Percentiles rank a stretch among this genome's conserved stretches.
Evolutionary conservation across 2,329 filamentous ascomycete species (phyloP).

Genomic region (Alternaria arbusti): DNA sequence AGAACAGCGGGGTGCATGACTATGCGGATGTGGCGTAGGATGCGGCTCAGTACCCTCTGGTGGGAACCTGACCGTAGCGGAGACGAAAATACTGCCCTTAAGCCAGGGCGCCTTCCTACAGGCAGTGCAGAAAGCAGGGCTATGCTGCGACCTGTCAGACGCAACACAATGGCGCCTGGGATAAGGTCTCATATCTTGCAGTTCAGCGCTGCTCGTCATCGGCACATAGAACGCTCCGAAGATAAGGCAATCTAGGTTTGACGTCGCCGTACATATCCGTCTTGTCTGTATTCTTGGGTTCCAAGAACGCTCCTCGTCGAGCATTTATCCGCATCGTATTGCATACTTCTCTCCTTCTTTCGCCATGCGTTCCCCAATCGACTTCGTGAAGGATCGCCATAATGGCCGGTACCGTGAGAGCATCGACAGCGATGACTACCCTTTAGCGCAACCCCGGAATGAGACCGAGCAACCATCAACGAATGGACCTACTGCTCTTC

Average conservation of each 20-base stretch:
- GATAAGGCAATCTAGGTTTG: constrained; percentile 18
- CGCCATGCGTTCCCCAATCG: constrained; percentile 31
- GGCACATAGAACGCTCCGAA: constrained; percentile 22
- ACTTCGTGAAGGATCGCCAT: constrained; percentile 30
- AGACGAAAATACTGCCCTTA: constrained; percentile 23
- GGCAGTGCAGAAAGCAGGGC: constrained; percentile 9
- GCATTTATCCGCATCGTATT: background rate
- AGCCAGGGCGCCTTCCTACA: constrained; percentile 4
- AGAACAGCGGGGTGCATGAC: constrained; percentile 22
- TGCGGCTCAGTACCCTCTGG: constrained; percentile 9
- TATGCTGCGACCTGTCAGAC: constrained; percentile 11
- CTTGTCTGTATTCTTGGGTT: constrained; percentile 13
- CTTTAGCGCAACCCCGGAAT: constrained; percentile 18
- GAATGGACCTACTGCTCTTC: constrained; percentile 4
- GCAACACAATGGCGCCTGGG: constrained; percentile 7
- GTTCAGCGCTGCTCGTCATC: constrained; percentile 15
- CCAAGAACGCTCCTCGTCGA: background rate
- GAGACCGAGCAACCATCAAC: constrained; percentile 19
- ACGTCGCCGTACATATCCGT: constrained; percentile 17
- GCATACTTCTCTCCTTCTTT: background rate
- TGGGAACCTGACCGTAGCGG: constrained; percentile 21
- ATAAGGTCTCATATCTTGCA: background rate
- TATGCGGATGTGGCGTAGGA: constrained; percentile 2
- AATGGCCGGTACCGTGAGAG: constrained; percentile 31
- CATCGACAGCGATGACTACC: constrained; percentile 27